Conservation (phyloP, 306 rosid genomes). For the Sicyos baderoa region DNA sequence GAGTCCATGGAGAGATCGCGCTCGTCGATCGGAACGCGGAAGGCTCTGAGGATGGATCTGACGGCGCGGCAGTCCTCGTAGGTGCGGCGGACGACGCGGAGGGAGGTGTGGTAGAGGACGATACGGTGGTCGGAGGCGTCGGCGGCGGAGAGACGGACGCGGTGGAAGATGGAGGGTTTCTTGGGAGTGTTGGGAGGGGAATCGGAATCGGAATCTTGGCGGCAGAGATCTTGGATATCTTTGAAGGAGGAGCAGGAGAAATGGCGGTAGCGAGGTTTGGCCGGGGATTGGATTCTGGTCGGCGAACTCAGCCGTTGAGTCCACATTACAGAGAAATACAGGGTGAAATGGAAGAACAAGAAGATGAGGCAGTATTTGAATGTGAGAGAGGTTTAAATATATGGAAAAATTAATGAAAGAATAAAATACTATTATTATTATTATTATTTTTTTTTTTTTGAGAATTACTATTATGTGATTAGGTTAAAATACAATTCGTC, state of each 20-base stretch:
- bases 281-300: constrained; percentile 30
- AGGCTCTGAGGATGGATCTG: constrained; percentile 51
- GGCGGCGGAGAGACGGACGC: constrained; percentile 30
- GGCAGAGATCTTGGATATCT: constrained; percentile 50
- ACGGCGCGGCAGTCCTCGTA: constrained; percentile 60
- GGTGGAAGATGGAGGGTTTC: constrained; percentile 55
- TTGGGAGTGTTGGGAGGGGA: constrained; percentile 34
- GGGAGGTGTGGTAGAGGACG: constrained; percentile 70
- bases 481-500: no score
- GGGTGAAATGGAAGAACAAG: neutral
- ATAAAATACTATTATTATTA: no score
- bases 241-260: constrained; percentile 61
- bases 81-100: constrained; percentile 74
- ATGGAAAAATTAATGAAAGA: no score
- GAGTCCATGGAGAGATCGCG: constrained; percentile 76
- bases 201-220: constrained; percentile 15
- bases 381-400: neutral
- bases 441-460: no score
- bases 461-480: no score
- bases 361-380: no score
- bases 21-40: constrained; percentile 56
- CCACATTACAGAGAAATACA: constrained; percentile 43
- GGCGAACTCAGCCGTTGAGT: constrained; percentile 66
- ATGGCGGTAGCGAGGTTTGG: constrained; percentile 12
- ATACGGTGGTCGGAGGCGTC: constrained; percentile 29